Evolutionary conservation across 1,284 basidiomycete genomes (phyloP), one percentile per base, ranked within the genome.

Genomic region (Papiliotrema flavescens): DNA sequence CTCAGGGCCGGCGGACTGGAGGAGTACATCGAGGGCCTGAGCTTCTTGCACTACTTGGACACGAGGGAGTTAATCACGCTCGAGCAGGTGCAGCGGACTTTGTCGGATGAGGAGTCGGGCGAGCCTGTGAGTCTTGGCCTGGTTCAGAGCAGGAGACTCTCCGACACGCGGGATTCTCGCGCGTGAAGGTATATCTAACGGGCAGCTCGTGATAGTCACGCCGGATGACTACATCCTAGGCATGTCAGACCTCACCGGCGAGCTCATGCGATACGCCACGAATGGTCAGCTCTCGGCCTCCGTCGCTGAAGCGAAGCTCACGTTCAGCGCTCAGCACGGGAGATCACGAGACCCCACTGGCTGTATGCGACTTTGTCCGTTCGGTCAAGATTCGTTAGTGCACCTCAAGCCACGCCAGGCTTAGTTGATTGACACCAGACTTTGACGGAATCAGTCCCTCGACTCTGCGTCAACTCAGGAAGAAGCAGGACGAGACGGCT

Each of bases 231-330:
- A 97, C 71, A 79, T 97, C 15, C 83, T 98, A 2, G 95, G 95
- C 15, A 79, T 97, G 28, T 92, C 90, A 1, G 95, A 98, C 73
- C 80, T 98, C 34, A 96, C 92, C 0, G 95, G 95, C 41, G 95
- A 98, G 75, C 83, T 91, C 60, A 98, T 98, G 95, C 84, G 95
- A 36, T 89, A 88, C 60, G 91, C 92, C 3, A 96, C 94, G 57
- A 88, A 75, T 57, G 67, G 69, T 70, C 49, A 50, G 71, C 24
- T n/a, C 14, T 3, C 20, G 14, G 7, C 22, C n/a, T 50, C 15
- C 19, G 22, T n/a, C 20, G 34, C n/a, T 32, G 20, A n/a, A n/a
- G n/a, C 13, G 45, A 54, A 57, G 17, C 55, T 59, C 41, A 55
- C 58, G 6, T 49, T 17, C 39, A 74, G 74, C 74, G 45, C 79